Conservation (phyloP, 192 early-diverging fungal species). For the Rhizoclosmatium globosum region DNA sequence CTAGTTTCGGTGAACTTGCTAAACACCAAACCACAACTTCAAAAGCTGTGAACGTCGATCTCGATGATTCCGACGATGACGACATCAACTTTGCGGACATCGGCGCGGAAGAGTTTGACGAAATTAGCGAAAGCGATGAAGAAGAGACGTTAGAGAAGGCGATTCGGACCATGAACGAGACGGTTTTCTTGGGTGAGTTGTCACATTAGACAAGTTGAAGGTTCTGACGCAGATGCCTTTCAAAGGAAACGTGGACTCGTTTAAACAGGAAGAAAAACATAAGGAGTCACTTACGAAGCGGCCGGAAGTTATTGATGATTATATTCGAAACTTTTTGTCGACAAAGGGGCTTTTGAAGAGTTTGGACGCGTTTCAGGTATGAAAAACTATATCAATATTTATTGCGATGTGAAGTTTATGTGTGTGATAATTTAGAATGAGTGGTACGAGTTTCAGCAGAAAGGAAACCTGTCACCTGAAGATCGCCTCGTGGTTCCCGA, state of each 20-base stretch:
- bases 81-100: slow-evolving; percentile 50
- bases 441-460: slow-evolving; percentile 65
- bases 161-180: slow-evolving; percentile 55
- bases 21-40: no score
- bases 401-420: background rate
- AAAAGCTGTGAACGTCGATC: slow-evolving; percentile 12
- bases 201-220: background rate
- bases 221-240: background rate
- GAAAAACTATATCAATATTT: slow-evolving; percentile 7
- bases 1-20: background rate
- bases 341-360: slow-evolving; percentile 58
- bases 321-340: slow-evolving; percentile 62
- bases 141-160: slow-evolving; percentile 62
- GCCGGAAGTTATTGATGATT: slow-evolving; percentile 69
- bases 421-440: slow-evolving; percentile 51
- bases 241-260: slow-evolving; percentile 14
- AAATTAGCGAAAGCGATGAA: slow-evolving; percentile 50
- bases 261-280: slow-evolving; percentile 42
- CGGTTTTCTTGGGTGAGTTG: slow-evolving; percentile 44
- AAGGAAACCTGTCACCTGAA: slow-evolving; percentile 53
- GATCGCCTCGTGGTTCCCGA: slow-evolving; percentile 61
- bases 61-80: slow-evolving; percentile 49
- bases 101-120: slow-evolving; percentile 58
- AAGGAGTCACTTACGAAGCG: slow-evolving; percentile 47
- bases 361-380: slow-evolving; percentile 66